Base-by-base conservation (phyloP, 2,329 filamentous ascomycete genomes). In the Epichloe typhina region DNA sequence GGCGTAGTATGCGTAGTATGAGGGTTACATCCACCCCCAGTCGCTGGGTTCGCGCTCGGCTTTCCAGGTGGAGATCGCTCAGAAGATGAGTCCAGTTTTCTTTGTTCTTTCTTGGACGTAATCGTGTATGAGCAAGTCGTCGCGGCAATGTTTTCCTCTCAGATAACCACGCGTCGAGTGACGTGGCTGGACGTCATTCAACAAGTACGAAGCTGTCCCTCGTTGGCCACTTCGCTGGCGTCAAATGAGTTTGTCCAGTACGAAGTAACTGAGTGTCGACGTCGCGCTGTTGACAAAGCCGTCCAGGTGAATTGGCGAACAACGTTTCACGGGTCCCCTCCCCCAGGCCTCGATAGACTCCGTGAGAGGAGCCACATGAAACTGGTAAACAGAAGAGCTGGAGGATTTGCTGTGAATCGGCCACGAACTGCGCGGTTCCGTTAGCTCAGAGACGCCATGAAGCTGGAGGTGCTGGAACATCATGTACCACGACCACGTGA, bases 401-500 rank as follows among this genome's bases (percentile, higher is more conserved):
- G 31, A 9, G 39, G 36, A 7, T 8, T 33, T 4, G 46, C 21
- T 9, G n/a, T 40, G 23, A 15, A 38, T 17, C 38, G 45, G 19
- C 31, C 12, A 47, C 5, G 33, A 46, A 5, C 33, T 42, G 21
- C 39, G 43, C 48, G 17, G 45, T 33, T 38, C 33, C 39, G 26
- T 35, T 13, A 12, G 47, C 40, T n/a, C 19, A 35, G 51, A 39
- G 44, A 42, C 36, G 26, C 39, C 37, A 26, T 51, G 50, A 47
- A 52, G 52, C 49, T 53, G 41, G 46, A 52, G 52, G 44, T 51
- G 52, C 47, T 50, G 52, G 51, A 50, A 26, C 40, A 47, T 47
- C 38, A 37, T 35, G 49, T 49, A 54, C 52, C 58, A 59, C 58
- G 56, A 54, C 52, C 58, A 59, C 58, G 56, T 60, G 58, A 59